These are phyloP conservation scores for Barbarea vulgaris DNA, from an alignment of 345 rosid species.

Conservation along the genomic window DNA sequence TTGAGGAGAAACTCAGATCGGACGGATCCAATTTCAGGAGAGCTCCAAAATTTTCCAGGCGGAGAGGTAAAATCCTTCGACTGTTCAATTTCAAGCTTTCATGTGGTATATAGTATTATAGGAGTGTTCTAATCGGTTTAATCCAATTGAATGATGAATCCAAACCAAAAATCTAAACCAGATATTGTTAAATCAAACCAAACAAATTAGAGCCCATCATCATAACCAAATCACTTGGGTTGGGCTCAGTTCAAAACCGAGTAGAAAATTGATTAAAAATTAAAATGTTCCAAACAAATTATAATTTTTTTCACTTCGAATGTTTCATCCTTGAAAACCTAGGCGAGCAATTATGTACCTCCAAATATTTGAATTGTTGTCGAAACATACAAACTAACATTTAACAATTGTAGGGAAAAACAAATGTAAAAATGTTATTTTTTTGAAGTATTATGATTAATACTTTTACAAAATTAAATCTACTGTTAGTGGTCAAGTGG, in stretches of 20 bases:
- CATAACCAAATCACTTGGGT: neutral
- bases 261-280: no score
- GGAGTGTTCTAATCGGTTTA: slow-evolving; percentile 9
- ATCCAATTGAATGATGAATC: neutral
- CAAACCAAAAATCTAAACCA: neutral
- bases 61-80: neutral
- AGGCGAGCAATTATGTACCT: no score
- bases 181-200: neutral
- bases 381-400: no score
- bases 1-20: neutral
- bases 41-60: neutral
- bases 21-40: slow-evolving; percentile 25
- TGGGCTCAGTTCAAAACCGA: neutral
- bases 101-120: neutral
- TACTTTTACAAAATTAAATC: no score
- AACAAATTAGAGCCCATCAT: neutral
- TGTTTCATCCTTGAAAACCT: no score
- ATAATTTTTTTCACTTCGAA: no score
- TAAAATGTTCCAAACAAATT: no score
- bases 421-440: no score
- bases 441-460: no score
- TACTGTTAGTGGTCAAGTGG: no score
- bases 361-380: no score
- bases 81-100: neutral
- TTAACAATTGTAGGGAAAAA: no score